A percentile compares a stretch with the other conserved stretches of the same genome.
phyloP scores from a whole-genome alignment of 345 rosid species.

The Boechera stricta region DNA sequence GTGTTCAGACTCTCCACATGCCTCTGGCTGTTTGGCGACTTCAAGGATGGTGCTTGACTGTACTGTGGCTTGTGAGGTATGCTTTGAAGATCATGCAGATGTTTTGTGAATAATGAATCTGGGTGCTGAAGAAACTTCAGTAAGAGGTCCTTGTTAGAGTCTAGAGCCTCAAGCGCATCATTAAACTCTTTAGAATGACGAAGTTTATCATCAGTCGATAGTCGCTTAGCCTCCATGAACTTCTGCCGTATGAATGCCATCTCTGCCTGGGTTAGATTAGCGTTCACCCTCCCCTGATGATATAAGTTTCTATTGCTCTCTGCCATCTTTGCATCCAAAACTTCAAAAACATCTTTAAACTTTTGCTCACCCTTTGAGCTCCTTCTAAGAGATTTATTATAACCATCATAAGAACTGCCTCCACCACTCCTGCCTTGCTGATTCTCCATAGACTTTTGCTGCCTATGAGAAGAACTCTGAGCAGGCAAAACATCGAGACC shows the following conservation, averaged over 20 bases:
- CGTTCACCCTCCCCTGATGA: slow-evolving; percentile 44
- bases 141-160: slow-evolving; percentile 79
- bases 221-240: slow-evolving; percentile 76
- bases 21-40: slow-evolving; percentile 48
- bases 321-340: slow-evolving; percentile 64
- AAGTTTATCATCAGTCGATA: slow-evolving; percentile 75
- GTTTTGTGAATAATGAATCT: slow-evolving; percentile 82
- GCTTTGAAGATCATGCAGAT: slow-evolving; percentile 69
- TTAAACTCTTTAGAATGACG: slow-evolving; percentile 76
- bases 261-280: slow-evolving; percentile 66
- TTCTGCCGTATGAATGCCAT: slow-evolving; percentile 73
- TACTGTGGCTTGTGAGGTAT: slow-evolving; percentile 53
- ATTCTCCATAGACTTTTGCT: slow-evolving; percentile 51
- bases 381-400: slow-evolving; percentile 59
- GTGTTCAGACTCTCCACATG: slow-evolving; percentile 40
- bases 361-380: slow-evolving; percentile 79
- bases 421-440: slow-evolving; percentile 44
- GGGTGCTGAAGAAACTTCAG: slow-evolving; percentile 88
- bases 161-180: slow-evolving; percentile 79
- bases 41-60: slow-evolving; percentile 49
- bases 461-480: slow-evolving; percentile 55
- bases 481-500: slow-evolving; percentile 90
- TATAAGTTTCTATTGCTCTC: slow-evolving; percentile 48
- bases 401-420: slow-evolving; percentile 50
- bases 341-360: slow-evolving; percentile 97